Conservation (phyloP, 495 filamentous ascomycete genomes). For the Xylaria telfairii region DNA sequence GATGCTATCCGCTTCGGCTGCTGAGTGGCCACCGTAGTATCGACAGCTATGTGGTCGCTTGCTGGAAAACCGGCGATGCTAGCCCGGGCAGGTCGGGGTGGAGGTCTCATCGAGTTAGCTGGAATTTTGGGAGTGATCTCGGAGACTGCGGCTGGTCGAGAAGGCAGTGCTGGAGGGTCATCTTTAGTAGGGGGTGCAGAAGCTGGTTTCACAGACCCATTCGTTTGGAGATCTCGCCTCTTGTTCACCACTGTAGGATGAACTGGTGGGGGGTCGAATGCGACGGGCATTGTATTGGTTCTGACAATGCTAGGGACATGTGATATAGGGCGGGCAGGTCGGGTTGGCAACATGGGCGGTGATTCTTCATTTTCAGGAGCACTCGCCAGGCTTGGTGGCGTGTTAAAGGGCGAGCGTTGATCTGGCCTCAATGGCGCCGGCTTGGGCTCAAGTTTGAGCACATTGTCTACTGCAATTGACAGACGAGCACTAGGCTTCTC, state of each 20-base stretch:
- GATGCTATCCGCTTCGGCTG: slow-evolving; percentile 60
- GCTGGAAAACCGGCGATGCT: slow-evolving; percentile 46
- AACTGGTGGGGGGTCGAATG: slow-evolving; percentile 55
- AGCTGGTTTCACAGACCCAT: slow-evolving; percentile 38
- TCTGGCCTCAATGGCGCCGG: slow-evolving; percentile 36
- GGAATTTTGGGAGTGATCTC: slow-evolving; percentile 38
- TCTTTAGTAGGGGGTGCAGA: slow-evolving; percentile 45
- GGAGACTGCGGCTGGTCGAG: slow-evolving; percentile 50
- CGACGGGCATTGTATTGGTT: slow-evolving; percentile 38
- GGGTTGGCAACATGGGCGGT: slow-evolving; percentile 52
- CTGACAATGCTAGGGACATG: slow-evolving; percentile 28
- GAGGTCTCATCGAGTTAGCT: slow-evolving; percentile 42
- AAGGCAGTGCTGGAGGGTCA: slow-evolving; percentile 67
- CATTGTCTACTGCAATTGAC: slow-evolving; percentile 32
- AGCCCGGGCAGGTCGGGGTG: slow-evolving; percentile 55
- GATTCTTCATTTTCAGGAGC: slow-evolving; percentile 57
- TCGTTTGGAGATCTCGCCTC: slow-evolving; percentile 47
- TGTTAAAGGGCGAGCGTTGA: slow-evolving; percentile 83
- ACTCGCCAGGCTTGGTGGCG: slow-evolving; percentile 80
- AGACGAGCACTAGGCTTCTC: slow-evolving; percentile 73
- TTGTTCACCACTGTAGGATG: slow-evolving; percentile 54
- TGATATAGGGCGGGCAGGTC: slow-evolving; percentile 40
- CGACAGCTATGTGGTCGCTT: slow-evolving; percentile 19
- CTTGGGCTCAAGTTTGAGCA: slow-evolving; percentile 40
- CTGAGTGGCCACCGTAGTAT: slow-evolving; percentile 39